Evolutionary conservation across 148 eudicot genomes (phyloP).

Genomic region (Rheum nobile): DNA sequence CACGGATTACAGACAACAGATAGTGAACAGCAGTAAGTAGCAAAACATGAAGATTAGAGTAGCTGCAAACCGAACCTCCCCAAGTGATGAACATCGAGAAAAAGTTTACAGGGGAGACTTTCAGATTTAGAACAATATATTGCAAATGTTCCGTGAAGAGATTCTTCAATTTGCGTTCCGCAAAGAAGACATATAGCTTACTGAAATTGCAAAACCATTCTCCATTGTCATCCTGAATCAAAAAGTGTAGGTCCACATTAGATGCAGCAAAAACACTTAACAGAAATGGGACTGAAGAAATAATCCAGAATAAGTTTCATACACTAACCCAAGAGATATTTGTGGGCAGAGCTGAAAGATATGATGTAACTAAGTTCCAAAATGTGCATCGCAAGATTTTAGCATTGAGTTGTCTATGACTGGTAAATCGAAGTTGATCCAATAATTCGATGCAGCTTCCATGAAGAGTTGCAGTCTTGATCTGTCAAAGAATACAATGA

Average conservation of each 20-base stretch:
- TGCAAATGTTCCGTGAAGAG: conserved; percentile 53
- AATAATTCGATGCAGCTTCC: conserved; percentile 33
- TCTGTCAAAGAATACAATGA: conserved; percentile 18
- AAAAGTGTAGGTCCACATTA: background rate
- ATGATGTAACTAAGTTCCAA: conserved; percentile 50
- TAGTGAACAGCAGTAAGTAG: background rate
- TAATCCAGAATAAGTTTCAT: background rate
- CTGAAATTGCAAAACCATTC: conserved; percentile 31
- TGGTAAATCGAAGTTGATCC: conserved; percentile 29
- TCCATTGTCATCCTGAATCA: conserved; percentile 41
- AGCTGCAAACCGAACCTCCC: conserved; percentile 24
- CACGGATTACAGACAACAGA: background rate
- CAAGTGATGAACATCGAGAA: conserved; percentile 44
- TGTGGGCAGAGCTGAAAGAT: conserved; percentile 27
- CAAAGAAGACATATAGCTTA: conserved; percentile 57
- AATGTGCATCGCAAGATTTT: conserved; percentile 47
- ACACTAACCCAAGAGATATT: conserved; percentile 31
- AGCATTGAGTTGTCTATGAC: conserved; percentile 37
- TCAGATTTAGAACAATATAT: conserved; percentile 35
- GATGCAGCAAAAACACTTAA: background rate
- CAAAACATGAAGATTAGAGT: background rate
- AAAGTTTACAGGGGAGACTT: conserved; percentile 34
- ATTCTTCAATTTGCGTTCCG: conserved; percentile 37
- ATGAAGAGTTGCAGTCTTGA: conserved; percentile 29
- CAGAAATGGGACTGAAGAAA: background rate